These are phyloP conservation scores for Fragaria iinumae DNA, from an alignment of 306 rosid genomes.

Conservation along the genomic window DNA sequence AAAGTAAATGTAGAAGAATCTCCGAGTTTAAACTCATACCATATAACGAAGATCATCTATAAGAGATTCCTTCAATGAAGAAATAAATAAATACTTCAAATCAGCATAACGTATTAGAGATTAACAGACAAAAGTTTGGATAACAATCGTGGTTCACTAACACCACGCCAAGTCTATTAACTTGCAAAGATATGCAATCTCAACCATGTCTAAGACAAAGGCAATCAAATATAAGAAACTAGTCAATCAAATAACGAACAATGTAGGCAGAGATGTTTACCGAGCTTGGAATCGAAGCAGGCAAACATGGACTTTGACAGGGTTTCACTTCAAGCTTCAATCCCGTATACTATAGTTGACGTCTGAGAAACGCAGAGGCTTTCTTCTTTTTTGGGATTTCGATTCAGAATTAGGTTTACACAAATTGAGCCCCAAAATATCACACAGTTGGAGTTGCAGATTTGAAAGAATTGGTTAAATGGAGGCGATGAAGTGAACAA, in stretches of 20 bases:
- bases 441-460: not conserved
- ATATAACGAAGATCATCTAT: not conserved
- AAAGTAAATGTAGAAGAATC: not conserved
- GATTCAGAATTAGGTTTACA: not conserved
- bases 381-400: not conserved
- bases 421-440: not conserved
- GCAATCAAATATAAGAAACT: too few species aligned
- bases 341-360: not conserved
- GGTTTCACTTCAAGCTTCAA: not conserved
- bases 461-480: not conserved
- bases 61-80: not conserved
- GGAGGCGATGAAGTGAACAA: not conserved
- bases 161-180: not conserved
- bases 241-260: not conserved
- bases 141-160: not conserved
- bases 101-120: not conserved
- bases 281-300: not conserved
- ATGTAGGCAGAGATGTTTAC: slow-evolving; percentile 1
- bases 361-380: not conserved
- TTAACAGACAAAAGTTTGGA: not conserved
- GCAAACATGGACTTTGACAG: not conserved
- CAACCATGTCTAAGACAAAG: not conserved
- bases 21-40: not conserved
- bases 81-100: not conserved
- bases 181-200: not conserved